Evolutionary conservation across 129 eudicot species (phyloP), one percentile per base, ranked within the genome.

Genomic region (Logfia minima): DNA sequence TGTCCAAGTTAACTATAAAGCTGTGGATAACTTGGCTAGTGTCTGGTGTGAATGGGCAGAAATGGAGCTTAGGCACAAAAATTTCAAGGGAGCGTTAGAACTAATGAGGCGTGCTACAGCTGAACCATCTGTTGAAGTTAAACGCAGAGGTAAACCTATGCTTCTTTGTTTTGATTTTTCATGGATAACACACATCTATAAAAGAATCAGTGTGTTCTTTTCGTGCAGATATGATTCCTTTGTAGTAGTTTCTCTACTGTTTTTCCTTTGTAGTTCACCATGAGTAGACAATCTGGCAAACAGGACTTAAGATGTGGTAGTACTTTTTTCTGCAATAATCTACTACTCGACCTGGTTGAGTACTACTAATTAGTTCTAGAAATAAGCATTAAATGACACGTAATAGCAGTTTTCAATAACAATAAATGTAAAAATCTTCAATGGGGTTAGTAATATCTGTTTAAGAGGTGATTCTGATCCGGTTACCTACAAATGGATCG

Each of bases 41-140:
- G 83, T 94, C 53, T 91, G 98, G 98, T 94, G 98, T 81, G 97
- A 89, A 66, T 91, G 98, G 98, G 98, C 97, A 0, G 97, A 94
- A 79, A 94, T 91, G 96, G 98, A 91, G 61, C 83, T 94, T 26
- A 84, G 89, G 66, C 93, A 91, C 84, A 87, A 89, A 66, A 91
- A 89, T 41, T 87, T 94, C 51, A 86, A 74, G 70, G 91, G 91
- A 48, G 98, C 98, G 0, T 43, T 91, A 70, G 96, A 90, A 29
- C 51, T 93, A 81, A 90, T 93, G 98, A 85, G 93, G 65, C 89
- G 93, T 35, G 98, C 98, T 69, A 93, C 98, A 51, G 91, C 97
- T 48, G 96, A 86, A 88, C 98, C 98, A 5, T 87, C 98, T 21
- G 96, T 74, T 67, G 98, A 91, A 82, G 98, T 93, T 65, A 93